A percentile compares a stretch with the other conserved stretches of the same genome.
Evolutionary conservation across 768 basidiomycete species (phyloP).

Genomic region (Trametes elegans): DNA sequence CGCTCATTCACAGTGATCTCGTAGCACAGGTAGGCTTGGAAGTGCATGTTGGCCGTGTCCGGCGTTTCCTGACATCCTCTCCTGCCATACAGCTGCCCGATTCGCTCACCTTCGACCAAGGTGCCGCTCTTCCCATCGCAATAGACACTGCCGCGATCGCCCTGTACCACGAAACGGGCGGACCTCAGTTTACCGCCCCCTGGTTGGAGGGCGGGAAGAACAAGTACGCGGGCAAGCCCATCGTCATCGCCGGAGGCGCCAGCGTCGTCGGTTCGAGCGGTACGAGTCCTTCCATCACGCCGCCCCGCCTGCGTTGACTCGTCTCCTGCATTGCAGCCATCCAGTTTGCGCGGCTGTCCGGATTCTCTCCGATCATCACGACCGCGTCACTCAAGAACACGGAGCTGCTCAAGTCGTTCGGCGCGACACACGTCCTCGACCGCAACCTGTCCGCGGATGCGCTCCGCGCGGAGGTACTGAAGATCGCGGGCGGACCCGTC

Average conservation of each 20-base stretch:
- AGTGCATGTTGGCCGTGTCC: neutral
- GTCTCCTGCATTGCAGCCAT: conserved; percentile 15
- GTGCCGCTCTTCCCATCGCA: conserved; percentile 4
- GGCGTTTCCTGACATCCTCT: neutral
- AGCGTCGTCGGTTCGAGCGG: conserved; percentile 18
- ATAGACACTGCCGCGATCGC: conserved; percentile 13
- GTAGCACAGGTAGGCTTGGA: conserved; percentile 14
- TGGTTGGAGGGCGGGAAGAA: conserved; percentile 26
- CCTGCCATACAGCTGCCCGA: conserved; percentile 5
- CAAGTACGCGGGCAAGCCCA: conserved; percentile 30
- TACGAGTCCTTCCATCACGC: neutral
- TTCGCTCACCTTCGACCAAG: conserved; percentile 12
- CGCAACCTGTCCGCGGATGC: conserved; percentile 13
- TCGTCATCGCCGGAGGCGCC: conserved; percentile 27
- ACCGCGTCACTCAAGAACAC: conserved; percentile 29
- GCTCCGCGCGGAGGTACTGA: conserved; percentile 5
- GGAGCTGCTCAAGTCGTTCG: conserved; percentile 17
- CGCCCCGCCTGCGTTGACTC: too few relatives aligned
- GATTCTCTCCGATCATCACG: conserved; percentile 30
- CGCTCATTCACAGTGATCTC: conserved; percentile 6
- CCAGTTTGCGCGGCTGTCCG: conserved; percentile 27
- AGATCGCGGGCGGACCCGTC: conserved; percentile 23
- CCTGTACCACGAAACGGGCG: conserved; percentile 20
- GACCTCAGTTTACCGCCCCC: conserved; percentile 24
- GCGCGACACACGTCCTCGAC: conserved; percentile 29